Conservation (phyloP, 2,329 filamentous ascomycete species). For the Pyrenochaeta sp. region DNA sequence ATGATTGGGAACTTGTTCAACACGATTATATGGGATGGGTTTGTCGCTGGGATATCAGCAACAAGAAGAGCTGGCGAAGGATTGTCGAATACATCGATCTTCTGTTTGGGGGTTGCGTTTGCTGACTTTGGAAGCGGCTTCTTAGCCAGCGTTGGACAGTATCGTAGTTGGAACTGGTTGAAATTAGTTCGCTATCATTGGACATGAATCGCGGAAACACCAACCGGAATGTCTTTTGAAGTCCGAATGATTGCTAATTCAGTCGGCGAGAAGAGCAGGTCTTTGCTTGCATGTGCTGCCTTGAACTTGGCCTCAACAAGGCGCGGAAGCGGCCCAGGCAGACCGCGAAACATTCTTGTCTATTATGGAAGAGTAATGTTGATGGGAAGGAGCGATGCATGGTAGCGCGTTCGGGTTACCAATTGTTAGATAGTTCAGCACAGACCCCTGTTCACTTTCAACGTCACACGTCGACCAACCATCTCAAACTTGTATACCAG, state of each 20-base stretch:
- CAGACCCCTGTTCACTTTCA: too few relatives aligned
- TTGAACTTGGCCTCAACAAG: constrained; percentile 49
- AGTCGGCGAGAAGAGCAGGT: constrained; percentile 50
- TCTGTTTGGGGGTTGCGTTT: constrained; percentile 30
- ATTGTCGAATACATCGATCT: constrained; percentile 68
- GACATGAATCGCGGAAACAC: constrained; percentile 18
- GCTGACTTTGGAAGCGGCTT: constrained; percentile 64
- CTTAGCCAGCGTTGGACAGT: constrained; percentile 71
- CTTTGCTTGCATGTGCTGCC: constrained; percentile 43
- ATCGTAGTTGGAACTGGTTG: constrained; percentile 74
- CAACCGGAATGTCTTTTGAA: constrained; percentile 46
- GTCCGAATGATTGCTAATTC: constrained; percentile 49
- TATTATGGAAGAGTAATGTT: constrained; percentile 4
- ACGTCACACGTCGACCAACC: constrained; percentile 4
- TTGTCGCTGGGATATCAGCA: constrained; percentile 54
- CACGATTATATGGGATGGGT: constrained; percentile 67
- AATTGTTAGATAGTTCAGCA: not conserved
- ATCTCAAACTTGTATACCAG: too few relatives aligned
- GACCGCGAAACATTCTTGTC: constrained; percentile 40
- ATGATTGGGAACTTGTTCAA: constrained; percentile 80
- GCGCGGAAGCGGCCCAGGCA: constrained; percentile 43
- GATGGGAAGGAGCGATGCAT: not conserved
- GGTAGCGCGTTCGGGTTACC: not conserved
- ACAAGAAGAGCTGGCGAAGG: constrained; percentile 64
- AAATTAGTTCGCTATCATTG: constrained; percentile 18